A percentile compares a stretch with the other conserved stretches of the same genome.
These are phyloP conservation scores for Rosa multiflora DNA, from an alignment of 306 rosid genomes.

Conservation along the genomic window DNA sequence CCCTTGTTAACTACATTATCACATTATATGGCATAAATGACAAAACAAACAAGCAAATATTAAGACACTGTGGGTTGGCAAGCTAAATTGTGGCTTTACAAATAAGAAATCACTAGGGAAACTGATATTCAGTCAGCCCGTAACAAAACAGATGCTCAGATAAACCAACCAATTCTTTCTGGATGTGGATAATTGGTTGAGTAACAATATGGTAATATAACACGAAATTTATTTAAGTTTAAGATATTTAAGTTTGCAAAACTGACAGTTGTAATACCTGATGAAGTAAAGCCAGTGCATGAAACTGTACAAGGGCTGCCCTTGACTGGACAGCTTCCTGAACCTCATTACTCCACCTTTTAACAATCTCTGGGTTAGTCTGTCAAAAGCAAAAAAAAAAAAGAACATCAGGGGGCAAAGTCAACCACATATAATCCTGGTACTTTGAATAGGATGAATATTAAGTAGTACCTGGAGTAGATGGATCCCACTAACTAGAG, in stretches of 20 bases:
- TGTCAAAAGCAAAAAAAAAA: conserved; percentile 24
- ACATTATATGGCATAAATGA: background rate
- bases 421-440: background rate
- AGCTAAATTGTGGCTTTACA: background rate
- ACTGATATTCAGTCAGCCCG: background rate
- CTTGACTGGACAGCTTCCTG: conserved; percentile 99
- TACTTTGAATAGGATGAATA: background rate
- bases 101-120: background rate
- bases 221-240: background rate
- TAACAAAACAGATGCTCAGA: background rate
- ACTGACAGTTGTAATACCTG: conserved; percentile 60
- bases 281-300: conserved; percentile 90
- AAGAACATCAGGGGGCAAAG: conserved; percentile 10
- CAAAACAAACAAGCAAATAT: background rate
- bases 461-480: conserved; percentile 73
- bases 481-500: conserved; percentile 97
- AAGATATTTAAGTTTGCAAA: background rate
- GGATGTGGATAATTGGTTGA: background rate
- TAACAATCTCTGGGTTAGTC: conserved; percentile 98
- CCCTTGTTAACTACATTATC: background rate
- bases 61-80: background rate
- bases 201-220: background rate
- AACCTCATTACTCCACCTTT: conserved; percentile 99
- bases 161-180: background rate
- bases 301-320: conserved; percentile 98